Evolutionary conservation across 768 basidiomycete species (phyloP).

Genomic region (Boletus speciosus): DNA sequence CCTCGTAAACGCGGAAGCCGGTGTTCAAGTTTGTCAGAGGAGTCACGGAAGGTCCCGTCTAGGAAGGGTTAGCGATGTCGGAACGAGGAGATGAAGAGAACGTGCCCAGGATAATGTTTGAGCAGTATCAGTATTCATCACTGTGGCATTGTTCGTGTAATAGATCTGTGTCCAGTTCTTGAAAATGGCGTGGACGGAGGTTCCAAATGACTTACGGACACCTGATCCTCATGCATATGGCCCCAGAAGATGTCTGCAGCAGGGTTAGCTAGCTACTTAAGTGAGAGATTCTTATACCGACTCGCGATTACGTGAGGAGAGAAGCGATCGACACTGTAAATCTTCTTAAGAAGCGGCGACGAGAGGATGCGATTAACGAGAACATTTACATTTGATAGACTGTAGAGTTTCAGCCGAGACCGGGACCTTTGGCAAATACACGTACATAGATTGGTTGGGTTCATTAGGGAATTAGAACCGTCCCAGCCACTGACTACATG

Average conservation of each 20-base stretch:
- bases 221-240: slow-evolving; percentile 72
- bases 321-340: slow-evolving; percentile 64
- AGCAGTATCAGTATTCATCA: slow-evolving; percentile 54
- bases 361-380: not conserved
- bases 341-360: not conserved
- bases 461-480: slow-evolving; percentile 57
- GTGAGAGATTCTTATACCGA: slow-evolving; percentile 32
- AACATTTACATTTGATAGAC: slow-evolving; percentile 47
- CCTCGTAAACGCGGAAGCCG: slow-evolving; percentile 55
- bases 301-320: slow-evolving; percentile 76
- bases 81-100: slow-evolving; percentile 5
- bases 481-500: slow-evolving; percentile 69
- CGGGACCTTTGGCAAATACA: not conserved
- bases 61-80: slow-evolving; percentile 7
- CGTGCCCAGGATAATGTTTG: slow-evolving; percentile 50
- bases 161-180: slow-evolving; percentile 46
- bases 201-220: slow-evolving; percentile 43
- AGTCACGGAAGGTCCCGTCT: slow-evolving; percentile 71
- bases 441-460: slow-evolving; percentile 71
- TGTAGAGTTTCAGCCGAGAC: slow-evolving; percentile 16
- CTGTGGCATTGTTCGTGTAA: slow-evolving; percentile 69
- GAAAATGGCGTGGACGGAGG: not conserved
- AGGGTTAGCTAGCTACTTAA: slow-evolving; percentile 7
- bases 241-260: slow-evolving; percentile 68
- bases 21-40: slow-evolving; percentile 70